Percentiles rank a stretch among this genome's conserved stretches.
Conservation (phyloP, 257 asterid genomes). For the Solanum corneliomulleri region DNA sequence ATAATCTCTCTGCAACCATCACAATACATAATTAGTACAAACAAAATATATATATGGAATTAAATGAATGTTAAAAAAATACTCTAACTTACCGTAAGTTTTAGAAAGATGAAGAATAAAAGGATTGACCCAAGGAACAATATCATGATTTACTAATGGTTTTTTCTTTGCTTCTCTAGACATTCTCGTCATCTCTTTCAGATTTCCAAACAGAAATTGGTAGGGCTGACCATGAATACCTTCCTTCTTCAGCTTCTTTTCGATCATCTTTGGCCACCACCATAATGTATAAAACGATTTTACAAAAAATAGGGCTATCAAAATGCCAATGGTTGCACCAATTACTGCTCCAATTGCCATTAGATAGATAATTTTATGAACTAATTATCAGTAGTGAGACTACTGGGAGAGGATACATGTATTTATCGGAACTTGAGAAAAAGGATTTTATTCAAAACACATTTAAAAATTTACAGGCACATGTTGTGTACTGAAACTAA, state of each 20-base stretch:
- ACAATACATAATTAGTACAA: no score
- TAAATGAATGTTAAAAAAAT: no score
- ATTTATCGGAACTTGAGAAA: neutral
- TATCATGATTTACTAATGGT: slow-evolving; percentile 7
- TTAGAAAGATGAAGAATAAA: slow-evolving; percentile 3
- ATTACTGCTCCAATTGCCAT: neutral
- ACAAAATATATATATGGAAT: no score
- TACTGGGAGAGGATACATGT: neutral
- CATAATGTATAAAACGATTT: neutral
- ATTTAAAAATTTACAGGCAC: no score
- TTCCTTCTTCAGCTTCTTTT: neutral
- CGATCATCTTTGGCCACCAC: slow-evolving; percentile 19
- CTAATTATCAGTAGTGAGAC: neutral
- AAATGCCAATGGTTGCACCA: neutral
- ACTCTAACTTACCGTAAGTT: neutral
- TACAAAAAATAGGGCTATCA: neutral
- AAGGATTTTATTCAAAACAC: no score
- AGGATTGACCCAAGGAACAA: slow-evolving; percentile 8
- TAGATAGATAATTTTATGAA: neutral
- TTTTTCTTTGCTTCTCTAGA: slow-evolving; percentile 6
- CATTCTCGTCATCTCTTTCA: neutral
- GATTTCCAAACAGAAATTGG: slow-evolving; percentile 10
- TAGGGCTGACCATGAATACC: slow-evolving; percentile 13
- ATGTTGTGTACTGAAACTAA: no score
- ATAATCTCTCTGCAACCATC: neutral